Conservation (phyloP, 2,329 filamentous ascomycete genomes). For the Xylariales sp. region DNA sequence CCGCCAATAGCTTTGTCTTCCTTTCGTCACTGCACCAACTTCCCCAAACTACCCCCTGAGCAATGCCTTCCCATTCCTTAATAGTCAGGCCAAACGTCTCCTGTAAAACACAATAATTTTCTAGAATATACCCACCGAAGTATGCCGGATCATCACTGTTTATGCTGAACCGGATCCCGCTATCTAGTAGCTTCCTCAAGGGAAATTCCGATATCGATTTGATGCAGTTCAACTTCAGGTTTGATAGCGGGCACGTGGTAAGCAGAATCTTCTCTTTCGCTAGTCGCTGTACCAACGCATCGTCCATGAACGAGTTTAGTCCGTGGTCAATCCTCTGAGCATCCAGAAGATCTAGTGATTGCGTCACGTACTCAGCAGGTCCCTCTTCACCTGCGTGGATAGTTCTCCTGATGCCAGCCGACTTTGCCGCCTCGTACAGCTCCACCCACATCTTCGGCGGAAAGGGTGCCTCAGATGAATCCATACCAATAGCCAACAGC, state of each 20-base stretch:
- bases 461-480: conserved; percentile 56
- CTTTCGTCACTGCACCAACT: conserved; percentile 65
- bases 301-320: conserved; percentile 58
- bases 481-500: conserved; percentile 61
- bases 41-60: conserved; percentile 55
- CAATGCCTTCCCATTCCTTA: conserved; percentile 64
- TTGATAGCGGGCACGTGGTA: conserved; percentile 70
- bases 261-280: conserved; percentile 55
- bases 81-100: conserved; percentile 60
- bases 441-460: conserved; percentile 57
- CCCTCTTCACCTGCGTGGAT: conserved; percentile 76
- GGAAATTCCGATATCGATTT: conserved; percentile 51
- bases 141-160: conserved; percentile 74
- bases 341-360: conserved; percentile 57
- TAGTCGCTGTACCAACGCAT: conserved; percentile 52
- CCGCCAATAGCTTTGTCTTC: conserved; percentile 53
- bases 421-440: conserved; percentile 52
- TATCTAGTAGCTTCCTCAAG: conserved; percentile 57
- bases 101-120: conserved; percentile 73
- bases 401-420: conserved; percentile 55
- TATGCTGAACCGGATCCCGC: conserved; percentile 63
- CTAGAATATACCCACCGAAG: conserved; percentile 70
- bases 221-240: conserved; percentile 60
- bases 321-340: conserved; percentile 72
- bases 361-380: conserved; percentile 59